phyloP scores from a whole-genome alignment of 352 stramenopile genomes.

The Phytopythium delawarense region DNA sequence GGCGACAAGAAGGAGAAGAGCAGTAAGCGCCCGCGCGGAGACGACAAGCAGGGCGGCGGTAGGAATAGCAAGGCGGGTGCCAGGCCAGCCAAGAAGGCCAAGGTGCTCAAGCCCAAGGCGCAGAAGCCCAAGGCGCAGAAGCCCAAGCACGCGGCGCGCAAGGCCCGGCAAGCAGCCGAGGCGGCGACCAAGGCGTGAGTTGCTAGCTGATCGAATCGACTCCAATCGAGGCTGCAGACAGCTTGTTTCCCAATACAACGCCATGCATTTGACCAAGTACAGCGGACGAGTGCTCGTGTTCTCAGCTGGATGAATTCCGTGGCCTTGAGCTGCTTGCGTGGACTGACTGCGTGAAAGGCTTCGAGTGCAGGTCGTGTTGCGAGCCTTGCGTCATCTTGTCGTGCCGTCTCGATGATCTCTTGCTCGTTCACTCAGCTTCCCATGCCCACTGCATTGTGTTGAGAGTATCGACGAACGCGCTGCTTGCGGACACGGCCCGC shows the following conservation, averaged over 20 bases:
- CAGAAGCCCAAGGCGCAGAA: constrained; percentile 56
- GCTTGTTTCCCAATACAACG: constrained; percentile 1
- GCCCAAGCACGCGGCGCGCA: constrained; percentile 55
- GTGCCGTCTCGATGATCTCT: no score
- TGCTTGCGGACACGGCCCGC: no score
- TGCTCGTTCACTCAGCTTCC: no score
- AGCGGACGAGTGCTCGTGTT: no score
- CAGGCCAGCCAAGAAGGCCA: constrained; percentile 5
- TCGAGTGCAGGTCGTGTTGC: no score
- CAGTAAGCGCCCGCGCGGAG: background rate
- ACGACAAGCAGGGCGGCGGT: background rate
- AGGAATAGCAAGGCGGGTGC: background rate
- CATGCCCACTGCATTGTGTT: no score
- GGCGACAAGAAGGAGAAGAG: constrained; percentile 1
- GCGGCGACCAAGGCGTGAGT: constrained; percentile 20
- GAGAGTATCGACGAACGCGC: no score
- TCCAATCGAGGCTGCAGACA: background rate
- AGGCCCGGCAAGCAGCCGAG: constrained; percentile 44
- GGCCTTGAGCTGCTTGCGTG: no score
- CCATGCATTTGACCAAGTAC: background rate
- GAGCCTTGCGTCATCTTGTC: no score
- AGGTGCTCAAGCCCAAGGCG: constrained; percentile 16
- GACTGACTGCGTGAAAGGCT: no score
- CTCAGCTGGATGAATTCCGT: no score
- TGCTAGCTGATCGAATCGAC: background rate